Base-by-base conservation (phyloP, 2,329 filamentous ascomycete genomes). In the Apiospora pterosperma region DNA sequence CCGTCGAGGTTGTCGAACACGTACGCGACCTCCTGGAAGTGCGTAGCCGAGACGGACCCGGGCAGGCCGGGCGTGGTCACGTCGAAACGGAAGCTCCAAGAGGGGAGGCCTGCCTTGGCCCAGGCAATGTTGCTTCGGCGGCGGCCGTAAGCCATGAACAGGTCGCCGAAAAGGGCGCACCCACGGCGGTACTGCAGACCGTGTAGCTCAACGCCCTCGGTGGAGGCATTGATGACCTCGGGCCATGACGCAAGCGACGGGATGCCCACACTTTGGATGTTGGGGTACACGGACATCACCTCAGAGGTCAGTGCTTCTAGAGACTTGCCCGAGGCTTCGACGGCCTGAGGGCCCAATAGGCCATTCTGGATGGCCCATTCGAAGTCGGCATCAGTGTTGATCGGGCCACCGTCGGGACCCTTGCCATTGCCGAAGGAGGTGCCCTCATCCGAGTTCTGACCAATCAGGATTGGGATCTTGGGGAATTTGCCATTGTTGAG, bases 11-110 rank as follows among this genome's bases (percentile, higher is more conserved):
- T 79, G 52, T 74, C 71, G 63, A 84, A 82, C n/a, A 77, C 75
- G 62, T 84, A 76, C 7, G 77, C 71, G 23, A 82, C 73, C 63
- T 81, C 77, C 64, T 76, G 72, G 67, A 84, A 84, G 23, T 84
- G 76, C 3, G 70, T 70, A 10, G 76, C 69, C 10, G 73, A 73
- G 23, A 59, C 62, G 19, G 41, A 65, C 5, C 63, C 64, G 4
- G 68, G 67, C 4, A 71, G 23, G 1, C 71, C 73, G 42, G 73
- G 74, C 1, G 72, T 68, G 7, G 63, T 63, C n/a, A 76, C 74
- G 62, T 77, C 72, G 61, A 77, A 77, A 14, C 74, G 74, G 63
- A 76, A 77, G 1, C 69, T 67, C 59, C 73, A 77, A 10, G 72
- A 74, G 0, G 71, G 69, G 16, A 76, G 3, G 8, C 67, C 71